Percentiles rank a stretch among this genome's conserved stretches.
Evolutionary conservation across 75 land plant genomes (phyloP).

Genomic region (Chamaecyparis obtusa): DNA sequence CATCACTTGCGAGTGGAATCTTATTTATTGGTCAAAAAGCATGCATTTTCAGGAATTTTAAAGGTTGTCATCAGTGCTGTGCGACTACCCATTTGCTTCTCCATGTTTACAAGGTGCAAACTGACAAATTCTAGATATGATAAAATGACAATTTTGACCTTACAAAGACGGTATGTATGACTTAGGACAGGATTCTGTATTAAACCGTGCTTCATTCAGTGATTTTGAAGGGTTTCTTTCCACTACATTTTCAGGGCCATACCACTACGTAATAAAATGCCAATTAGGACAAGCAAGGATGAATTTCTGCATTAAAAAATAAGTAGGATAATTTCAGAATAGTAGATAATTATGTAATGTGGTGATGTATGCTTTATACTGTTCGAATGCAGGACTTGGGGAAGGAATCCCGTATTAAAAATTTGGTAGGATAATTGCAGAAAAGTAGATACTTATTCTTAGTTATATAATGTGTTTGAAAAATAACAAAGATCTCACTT

Average conservation of each 20-base stretch:
- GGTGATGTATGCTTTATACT: neutral
- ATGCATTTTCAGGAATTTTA: neutral
- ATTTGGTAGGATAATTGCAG: no score
- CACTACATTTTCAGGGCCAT: no score
- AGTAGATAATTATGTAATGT: no score
- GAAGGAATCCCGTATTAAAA: no score
- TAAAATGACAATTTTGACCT: neutral
- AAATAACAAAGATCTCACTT: no score
- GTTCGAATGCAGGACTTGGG: neutral
- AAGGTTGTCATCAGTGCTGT: neutral
- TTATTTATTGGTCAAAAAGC: conserved; percentile 7
- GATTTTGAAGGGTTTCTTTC: no score
- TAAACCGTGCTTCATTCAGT: neutral
- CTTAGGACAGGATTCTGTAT: neutral
- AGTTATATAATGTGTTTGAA: no score
- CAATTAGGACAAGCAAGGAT: neutral
- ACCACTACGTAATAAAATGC: neutral
- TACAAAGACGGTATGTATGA: neutral
- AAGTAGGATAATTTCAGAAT: neutral
- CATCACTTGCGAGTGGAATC: neutral
- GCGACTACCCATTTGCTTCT: neutral
- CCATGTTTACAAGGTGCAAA: neutral
- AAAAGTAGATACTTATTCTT: no score
- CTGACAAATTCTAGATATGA: neutral
- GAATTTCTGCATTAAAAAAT: neutral